Base-by-base conservation (phyloP, 2,329 filamentous ascomycete genomes). In the Aspergillus aculeatus region DNA sequence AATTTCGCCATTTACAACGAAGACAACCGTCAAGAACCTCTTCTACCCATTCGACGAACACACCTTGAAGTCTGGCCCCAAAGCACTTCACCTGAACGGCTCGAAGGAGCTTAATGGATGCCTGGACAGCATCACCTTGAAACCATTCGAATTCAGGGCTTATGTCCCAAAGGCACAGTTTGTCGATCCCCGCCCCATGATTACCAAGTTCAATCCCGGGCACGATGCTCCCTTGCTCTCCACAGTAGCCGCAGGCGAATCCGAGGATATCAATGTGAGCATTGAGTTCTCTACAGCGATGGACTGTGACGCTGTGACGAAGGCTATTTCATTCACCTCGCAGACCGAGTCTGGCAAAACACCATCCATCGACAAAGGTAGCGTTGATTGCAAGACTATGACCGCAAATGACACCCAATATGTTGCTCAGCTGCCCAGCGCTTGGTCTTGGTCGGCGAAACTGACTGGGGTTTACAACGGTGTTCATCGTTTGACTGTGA, bases 21-120 rank as follows among this genome's bases (percentile, higher is more conserved):
- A 80, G 12, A 83, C 80, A 1, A 83, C 78, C 1, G 85, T 89
- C 62, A 84, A 83, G 68, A 88, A 87, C 65, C 68, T 89, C 12
- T 86, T 89, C 69, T 84, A 83, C 66, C 85, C 86, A 0, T 86
- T 84, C 64, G 84, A 86, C 24, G 80, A 84, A 62, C 75, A 82
- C 58, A 80, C 73, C 0, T 73, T 89, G n/a, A 76, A 77, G 52
- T 68, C 71, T 1, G 82, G 83, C 1, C 70, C 76, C 1, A 71
- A 77, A 4, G 75, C 74, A 31, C 76, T 85, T 44, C 78, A 78
- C 12, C 76, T 84, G 48, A 80, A 81, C 57, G 77, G 77, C 2
- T 81, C 80, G 0, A 75, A 69, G 0, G 71, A 79, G 3, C 74
- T 68, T 51, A 85, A 84, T 60, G 87, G 86, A 2, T 89, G 86